Conservation (phyloP, 768 basidiomycete species). For the Kondoa malvinella region DNA sequence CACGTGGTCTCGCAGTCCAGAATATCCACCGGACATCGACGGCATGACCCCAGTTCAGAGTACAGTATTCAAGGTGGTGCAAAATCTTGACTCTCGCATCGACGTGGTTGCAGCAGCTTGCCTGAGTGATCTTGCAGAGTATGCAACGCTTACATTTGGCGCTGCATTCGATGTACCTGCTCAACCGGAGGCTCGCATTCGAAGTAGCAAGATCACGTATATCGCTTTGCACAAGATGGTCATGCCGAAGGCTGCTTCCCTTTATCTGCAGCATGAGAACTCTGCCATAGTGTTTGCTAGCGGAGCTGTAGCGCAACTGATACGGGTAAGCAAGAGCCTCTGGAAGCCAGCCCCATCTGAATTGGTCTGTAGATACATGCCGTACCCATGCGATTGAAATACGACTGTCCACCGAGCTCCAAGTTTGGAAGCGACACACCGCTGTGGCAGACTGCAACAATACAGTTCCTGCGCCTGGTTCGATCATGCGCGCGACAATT, state of each 20-base stretch:
- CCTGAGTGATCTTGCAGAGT: slow-evolving; percentile 70
- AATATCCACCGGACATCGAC: slow-evolving; percentile 79
- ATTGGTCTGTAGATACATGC: slow-evolving; percentile 49
- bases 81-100: slow-evolving; percentile 45
- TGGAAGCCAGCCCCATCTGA: not conserved
- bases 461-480: slow-evolving; percentile 54
- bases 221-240: slow-evolving; percentile 72
- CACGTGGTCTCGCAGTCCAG: slow-evolving; percentile 64
- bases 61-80: slow-evolving; percentile 54
- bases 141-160: slow-evolving; percentile 67
- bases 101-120: slow-evolving; percentile 46
- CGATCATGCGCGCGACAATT: not conserved
- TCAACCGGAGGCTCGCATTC: slow-evolving; percentile 10
- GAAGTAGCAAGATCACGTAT: slow-evolving; percentile 60
- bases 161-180: slow-evolving; percentile 46
- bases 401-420: slow-evolving; percentile 77
- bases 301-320: slow-evolving; percentile 65
- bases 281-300: slow-evolving; percentile 50
- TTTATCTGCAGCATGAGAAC: slow-evolving; percentile 49
- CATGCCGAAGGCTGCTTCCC: slow-evolving; percentile 67
- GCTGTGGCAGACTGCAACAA: slow-evolving; percentile 89
- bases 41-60: slow-evolving; percentile 43
- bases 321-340: slow-evolving; percentile 42
- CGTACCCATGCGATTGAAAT: slow-evolving; percentile 82
- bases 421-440: slow-evolving; percentile 73